A percentile compares a stretch with the other conserved stretches of the same genome.
Evolutionary conservation across 2,329 filamentous ascomycete genomes (phyloP).

Genomic region (Triangularia verruculosa): DNA sequence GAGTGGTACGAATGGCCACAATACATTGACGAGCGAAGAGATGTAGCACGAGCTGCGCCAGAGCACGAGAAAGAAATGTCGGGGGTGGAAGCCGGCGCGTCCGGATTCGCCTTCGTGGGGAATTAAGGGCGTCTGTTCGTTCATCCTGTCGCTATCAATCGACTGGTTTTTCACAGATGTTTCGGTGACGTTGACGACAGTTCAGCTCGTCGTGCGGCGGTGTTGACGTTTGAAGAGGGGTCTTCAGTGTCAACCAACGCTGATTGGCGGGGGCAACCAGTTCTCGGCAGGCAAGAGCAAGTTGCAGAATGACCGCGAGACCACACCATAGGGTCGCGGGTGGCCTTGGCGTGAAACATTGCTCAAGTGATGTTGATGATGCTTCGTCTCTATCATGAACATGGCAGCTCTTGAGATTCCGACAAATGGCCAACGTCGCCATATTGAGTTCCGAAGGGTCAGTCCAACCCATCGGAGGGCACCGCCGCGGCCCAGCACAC

Average conservation of each 20-base stretch:
- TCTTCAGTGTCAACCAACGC: background rate
- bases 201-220: background rate
- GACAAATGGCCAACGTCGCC: background rate
- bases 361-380: too few relatives aligned
- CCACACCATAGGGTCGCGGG: background rate
- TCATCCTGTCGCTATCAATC: background rate
- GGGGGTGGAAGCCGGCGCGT: conserved; percentile 59
- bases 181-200: background rate
- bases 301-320: too few relatives aligned
- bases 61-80: conserved; percentile 61
- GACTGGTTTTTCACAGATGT: background rate
- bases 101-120: conserved; percentile 60
- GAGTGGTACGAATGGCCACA: conserved; percentile 71
- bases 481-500: background rate
- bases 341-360: too few relatives aligned
- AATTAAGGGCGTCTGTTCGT: background rate
- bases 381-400: too few relatives aligned
- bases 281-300: background rate
- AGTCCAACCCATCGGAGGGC: background rate
- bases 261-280: background rate
- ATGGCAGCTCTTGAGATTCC: background rate
- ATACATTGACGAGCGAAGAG: conserved; percentile 63
- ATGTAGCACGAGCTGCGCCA: conserved; percentile 60
- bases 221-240: background rate
- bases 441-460: background rate